Percentiles rank a stretch among this genome's conserved stretches.
Evolutionary conservation across 805 yeast genomes (phyloP).

Genomic region (Ogataea philodendri): DNA sequence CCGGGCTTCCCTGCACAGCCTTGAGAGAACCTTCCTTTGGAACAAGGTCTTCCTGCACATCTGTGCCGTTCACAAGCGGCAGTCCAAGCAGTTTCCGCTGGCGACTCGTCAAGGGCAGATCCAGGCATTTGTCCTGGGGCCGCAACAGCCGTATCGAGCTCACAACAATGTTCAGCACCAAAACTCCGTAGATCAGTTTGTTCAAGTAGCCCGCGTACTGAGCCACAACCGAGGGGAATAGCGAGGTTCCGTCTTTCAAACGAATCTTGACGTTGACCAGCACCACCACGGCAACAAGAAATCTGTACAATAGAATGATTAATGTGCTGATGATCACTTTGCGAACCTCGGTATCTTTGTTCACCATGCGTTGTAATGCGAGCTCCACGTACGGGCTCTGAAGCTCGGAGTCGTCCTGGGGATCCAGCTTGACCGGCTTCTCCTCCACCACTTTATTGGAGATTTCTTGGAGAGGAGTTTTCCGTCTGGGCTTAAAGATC

Average conservation of each 20-base stretch:
- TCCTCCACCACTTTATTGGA: conserved; percentile 5
- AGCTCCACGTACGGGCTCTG: conserved; percentile 41
- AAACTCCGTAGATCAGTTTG: conserved; percentile 24
- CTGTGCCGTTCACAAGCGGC: conserved; percentile 13
- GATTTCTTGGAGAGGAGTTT: conserved; percentile 9
- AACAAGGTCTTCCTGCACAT: conserved; percentile 10
- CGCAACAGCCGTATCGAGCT: conserved; percentile 34
- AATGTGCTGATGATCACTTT: conserved; percentile 33
- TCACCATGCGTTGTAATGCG: conserved; percentile 45
- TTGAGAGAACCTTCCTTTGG: neutral
- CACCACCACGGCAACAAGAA: conserved; percentile 27
- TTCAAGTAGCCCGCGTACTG: conserved; percentile 17
- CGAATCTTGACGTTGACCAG: conserved; percentile 21
- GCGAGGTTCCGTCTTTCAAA: conserved; percentile 3
- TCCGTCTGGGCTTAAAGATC: conserved; percentile 22
- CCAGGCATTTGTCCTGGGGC: conserved; percentile 50
- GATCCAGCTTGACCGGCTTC: neutral
- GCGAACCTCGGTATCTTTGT: conserved; percentile 39
- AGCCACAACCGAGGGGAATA: neutral
- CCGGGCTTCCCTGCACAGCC: conserved; percentile 3
- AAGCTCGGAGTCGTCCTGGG: conserved; percentile 13
- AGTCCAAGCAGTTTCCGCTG: conserved; percentile 50
- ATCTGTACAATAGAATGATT: conserved; percentile 30
- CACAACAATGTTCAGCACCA: conserved; percentile 30
- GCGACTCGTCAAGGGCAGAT: conserved; percentile 45